A percentile compares a stretch with the other conserved stretches of the same genome.
These are phyloP conservation scores for Claviceps sp. DNA, from an alignment of 2,329 filamentous ascomycete genomes.

Conservation along the genomic window DNA sequence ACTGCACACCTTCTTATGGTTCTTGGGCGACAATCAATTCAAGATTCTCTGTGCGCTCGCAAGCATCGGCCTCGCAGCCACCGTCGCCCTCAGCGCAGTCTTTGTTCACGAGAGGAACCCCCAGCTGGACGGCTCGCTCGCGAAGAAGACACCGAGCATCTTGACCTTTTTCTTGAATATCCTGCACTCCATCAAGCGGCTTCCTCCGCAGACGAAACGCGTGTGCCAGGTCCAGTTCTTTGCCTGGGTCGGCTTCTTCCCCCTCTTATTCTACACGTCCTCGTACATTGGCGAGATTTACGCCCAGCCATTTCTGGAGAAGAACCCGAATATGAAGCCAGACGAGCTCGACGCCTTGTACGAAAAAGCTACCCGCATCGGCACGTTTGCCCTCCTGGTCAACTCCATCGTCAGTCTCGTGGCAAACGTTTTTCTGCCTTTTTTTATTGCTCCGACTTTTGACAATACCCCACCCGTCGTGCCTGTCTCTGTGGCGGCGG, in stretches of 20 bases:
- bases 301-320: slow-evolving; percentile 64
- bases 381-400: slow-evolving; percentile 77
- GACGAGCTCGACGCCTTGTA: slow-evolving; percentile 67
- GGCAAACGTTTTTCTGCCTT: slow-evolving; percentile 71
- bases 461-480: slow-evolving; percentile 24
- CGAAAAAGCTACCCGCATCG: slow-evolving; percentile 73
- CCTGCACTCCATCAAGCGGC: slow-evolving; percentile 58
- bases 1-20: slow-evolving; percentile 60
- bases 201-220: slow-evolving; percentile 70
- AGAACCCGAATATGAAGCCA: slow-evolving; percentile 64
- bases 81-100: slow-evolving; percentile 56
- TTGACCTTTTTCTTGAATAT: slow-evolving; percentile 69
- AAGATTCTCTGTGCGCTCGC: slow-evolving; percentile 83
- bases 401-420: slow-evolving; percentile 76
- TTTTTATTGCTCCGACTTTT: slow-evolving; percentile 76
- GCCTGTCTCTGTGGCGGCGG: background rate
- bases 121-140: slow-evolving; percentile 50
- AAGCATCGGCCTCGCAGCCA: slow-evolving; percentile 55
- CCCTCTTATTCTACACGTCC: slow-evolving; percentile 88
- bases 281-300: slow-evolving; percentile 92
- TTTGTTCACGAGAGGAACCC: slow-evolving; percentile 71
- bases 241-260: slow-evolving; percentile 93
- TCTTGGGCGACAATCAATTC: slow-evolving; percentile 80
- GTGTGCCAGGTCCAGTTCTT: slow-evolving; percentile 77
- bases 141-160: slow-evolving; percentile 49